These are phyloP conservation scores for Blastomyces parvus DNA, from an alignment of 2,329 filamentous ascomycete genomes.

Conservation along the genomic window DNA sequence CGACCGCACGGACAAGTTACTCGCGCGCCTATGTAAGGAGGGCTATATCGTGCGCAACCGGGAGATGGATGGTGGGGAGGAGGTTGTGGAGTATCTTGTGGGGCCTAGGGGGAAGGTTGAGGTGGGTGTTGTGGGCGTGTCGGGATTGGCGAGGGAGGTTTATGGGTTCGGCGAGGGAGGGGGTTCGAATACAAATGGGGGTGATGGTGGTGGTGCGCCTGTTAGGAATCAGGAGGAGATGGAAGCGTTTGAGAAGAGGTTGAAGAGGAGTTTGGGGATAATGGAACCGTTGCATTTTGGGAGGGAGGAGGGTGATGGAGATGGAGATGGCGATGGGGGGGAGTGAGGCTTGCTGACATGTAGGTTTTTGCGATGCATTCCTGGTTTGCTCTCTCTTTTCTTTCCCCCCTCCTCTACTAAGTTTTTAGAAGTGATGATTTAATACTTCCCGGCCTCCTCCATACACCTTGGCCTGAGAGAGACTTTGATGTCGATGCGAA, in stretches of 20 bases:
- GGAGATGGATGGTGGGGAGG: conserved; percentile 62
- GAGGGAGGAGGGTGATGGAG: background rate
- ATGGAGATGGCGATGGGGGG: conserved; percentile 1
- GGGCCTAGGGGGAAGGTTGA: conserved; percentile 80
- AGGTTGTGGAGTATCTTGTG: conserved; percentile 69
- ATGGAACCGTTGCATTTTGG: conserved; percentile 15
- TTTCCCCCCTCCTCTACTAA: background rate
- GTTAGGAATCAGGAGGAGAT: conserved; percentile 38
- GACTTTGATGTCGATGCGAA: background rate
- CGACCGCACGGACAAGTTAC: conserved; percentile 63
- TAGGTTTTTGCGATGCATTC: background rate
- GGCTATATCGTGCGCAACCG: conserved; percentile 70
- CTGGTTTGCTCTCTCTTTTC: no score
- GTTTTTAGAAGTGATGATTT: background rate
- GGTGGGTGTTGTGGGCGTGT: conserved; percentile 66
- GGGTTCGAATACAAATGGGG: conserved; percentile 16
- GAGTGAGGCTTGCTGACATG: conserved; percentile 2
- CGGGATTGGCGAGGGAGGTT: conserved; percentile 54
- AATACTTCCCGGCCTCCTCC: background rate
- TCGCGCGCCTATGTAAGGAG: conserved; percentile 68
- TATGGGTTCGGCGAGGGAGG: conserved; percentile 34
- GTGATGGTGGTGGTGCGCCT: conserved; percentile 16
- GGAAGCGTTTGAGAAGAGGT: conserved; percentile 52
- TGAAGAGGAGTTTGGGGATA: conserved; percentile 54
- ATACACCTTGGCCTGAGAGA: background rate